phyloP scores from a whole-genome alignment of 257 asterid genomes.

The Gentiana dahurica region DNA sequence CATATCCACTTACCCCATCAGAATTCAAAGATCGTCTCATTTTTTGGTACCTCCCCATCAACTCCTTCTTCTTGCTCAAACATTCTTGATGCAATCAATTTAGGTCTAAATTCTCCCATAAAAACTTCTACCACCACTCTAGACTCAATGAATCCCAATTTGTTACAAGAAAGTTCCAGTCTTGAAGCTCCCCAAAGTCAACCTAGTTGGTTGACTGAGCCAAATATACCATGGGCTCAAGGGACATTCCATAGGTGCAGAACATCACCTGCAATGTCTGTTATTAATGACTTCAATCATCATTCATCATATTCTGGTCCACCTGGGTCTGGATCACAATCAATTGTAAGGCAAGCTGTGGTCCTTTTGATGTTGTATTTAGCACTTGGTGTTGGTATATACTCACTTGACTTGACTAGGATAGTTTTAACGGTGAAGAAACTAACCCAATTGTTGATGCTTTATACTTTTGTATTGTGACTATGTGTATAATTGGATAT shows the following conservation, averaged over 20 bases:
- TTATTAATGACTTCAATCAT: constrained; percentile 42
- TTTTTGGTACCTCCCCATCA: constrained; percentile 45
- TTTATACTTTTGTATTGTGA: constrained; percentile 83
- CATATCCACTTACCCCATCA: constrained; percentile 41
- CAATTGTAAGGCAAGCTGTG: constrained; percentile 62
- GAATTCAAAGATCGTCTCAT: constrained; percentile 67
- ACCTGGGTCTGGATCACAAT: constrained; percentile 35
- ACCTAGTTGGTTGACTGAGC: constrained; percentile 54
- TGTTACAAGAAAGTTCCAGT: constrained; percentile 7
- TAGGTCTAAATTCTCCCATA: constrained; percentile 23
- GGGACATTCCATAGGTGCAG: constrained; percentile 66
- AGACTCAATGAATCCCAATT: constrained; percentile 4
- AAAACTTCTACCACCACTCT: constrained; percentile 3
- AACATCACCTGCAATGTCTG: constrained; percentile 86
- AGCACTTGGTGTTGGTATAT: constrained; percentile 67
- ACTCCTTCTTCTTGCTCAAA: constrained; percentile 30
- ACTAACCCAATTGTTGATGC: constrained; percentile 93
- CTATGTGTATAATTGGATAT: constrained; percentile 97
- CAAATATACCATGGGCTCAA: constrained; percentile 36
- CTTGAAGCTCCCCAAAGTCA: constrained; percentile 30
- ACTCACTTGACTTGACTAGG: constrained; percentile 31
- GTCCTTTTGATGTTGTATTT: constrained; percentile 57
- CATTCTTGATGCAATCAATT: constrained; percentile 37
- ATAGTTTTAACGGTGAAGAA: constrained; percentile 46
- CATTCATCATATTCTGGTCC: constrained; percentile 23